Base-by-base conservation (phyloP, 352 stramenopile genomes). In the Elongisporangium senticosum region DNA sequence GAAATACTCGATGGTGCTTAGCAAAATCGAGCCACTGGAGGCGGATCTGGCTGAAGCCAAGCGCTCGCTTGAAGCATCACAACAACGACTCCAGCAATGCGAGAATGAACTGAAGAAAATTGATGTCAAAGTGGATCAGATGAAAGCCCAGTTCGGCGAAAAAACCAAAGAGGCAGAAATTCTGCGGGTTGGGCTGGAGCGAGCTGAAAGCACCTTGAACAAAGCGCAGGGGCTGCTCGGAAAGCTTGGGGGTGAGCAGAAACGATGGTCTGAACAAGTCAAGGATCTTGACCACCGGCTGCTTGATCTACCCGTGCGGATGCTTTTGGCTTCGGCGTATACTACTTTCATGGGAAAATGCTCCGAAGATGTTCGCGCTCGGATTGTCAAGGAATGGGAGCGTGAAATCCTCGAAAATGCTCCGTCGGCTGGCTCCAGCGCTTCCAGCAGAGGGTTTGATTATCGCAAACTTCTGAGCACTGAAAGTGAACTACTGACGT, bases 11-110 rank as follows among this genome's bases (percentile, higher is more conserved):
- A 91, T 97, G 66, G 94, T 98, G 26, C 78, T 98, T 19, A 96
- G 97, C 66, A 98, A 98, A 65, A 98, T 98, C 39, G 81, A 96
- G 56, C 95, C 95, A 0, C 69, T 98, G 3, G 85, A 98, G 69
- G 85, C 72, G 1, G 90, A 98, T 58, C 67, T 98, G 3, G 73
- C 87, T 0, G 86, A 97, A 55, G 95, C 95, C 7, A 96, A 95
- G 53, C 61, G 67, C 8, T 93, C 83, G 3, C 75, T 98, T 2
- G 85, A 96, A 17, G 87, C 84, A 7, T 95, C 83, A 0, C 85
- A 97, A 53, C 77, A 96, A 51, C 85, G 91, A 1, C 75, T 98
- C 2, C 67, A 87, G 8, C 75, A 91, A 21, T 98, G 94, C 59
- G 87, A 98, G 68, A 75, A 85, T 1, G 95, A 98, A 56, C 72